These are phyloP conservation scores for Trichothecium roseum DNA, from an alignment of 2,329 filamentous ascomycete species.

Conservation along the genomic window DNA sequence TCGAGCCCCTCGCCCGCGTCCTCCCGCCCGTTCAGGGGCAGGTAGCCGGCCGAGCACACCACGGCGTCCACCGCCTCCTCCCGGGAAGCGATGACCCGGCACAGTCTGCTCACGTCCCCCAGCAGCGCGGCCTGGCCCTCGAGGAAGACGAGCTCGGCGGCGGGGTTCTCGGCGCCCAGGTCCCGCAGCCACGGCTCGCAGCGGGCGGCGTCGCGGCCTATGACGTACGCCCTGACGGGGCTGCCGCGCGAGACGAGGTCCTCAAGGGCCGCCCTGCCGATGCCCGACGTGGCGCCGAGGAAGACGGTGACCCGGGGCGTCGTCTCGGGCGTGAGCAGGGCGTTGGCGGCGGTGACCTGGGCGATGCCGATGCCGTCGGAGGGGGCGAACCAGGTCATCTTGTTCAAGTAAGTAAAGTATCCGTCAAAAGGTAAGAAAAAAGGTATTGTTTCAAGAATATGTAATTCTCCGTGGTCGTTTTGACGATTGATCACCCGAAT, in stretches of 20 bases:
- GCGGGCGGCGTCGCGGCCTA: conserved; percentile 1
- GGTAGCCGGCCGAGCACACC: not conserved
- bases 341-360: not conserved
- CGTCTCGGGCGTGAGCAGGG: not conserved
- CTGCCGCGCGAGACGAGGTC: not conserved
- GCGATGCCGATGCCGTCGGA: not conserved
- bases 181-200: not conserved
- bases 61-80: not conserved
- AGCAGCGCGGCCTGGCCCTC: conserved; percentile 3
- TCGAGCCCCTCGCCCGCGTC: not conserved
- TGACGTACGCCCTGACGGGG: conserved; percentile 1
- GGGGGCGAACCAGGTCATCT: too few relatives aligned
- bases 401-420: too few relatives aligned
- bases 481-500: too few relatives aligned
- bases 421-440: too few relatives aligned
- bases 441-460: too few relatives aligned
- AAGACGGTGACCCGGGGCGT: conserved; percentile 1
- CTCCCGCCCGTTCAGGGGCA: not conserved
- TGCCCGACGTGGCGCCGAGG: conserved; percentile 2
- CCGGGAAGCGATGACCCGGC: not conserved
- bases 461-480: too few relatives aligned
- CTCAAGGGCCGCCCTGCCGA: conserved; percentile 1
- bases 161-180: conserved; percentile 1
- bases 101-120: not conserved
- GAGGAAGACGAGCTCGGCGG: conserved; percentile 1